These are phyloP conservation scores for Scleroderma bovista DNA, from an alignment of 768 basidiomycete species.

Conservation along the genomic window DNA sequence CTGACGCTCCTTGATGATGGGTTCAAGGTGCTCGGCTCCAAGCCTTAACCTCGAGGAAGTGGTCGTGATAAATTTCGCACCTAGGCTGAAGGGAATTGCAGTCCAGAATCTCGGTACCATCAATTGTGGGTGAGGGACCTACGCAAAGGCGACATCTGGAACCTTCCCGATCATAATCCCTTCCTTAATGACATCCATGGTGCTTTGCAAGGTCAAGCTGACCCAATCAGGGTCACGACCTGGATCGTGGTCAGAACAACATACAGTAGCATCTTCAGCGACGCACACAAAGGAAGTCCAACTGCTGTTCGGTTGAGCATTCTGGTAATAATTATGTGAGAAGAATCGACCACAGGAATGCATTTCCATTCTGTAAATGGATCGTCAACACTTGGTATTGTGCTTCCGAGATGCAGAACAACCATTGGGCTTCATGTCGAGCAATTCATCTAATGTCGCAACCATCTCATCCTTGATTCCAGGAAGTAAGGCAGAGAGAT, in stretches of 20 bases:
- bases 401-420: not conserved
- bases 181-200: not conserved
- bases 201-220: not conserved
- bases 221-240: not conserved
- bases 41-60: not conserved
- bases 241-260: not conserved
- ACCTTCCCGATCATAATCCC: not conserved
- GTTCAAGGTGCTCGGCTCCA: not conserved
- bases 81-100: not conserved
- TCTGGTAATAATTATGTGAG: constrained; percentile 35
- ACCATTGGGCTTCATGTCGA: not conserved
- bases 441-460: not conserved
- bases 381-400: not conserved
- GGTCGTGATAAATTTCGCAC: not conserved
- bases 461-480: not conserved
- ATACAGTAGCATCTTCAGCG: not conserved
- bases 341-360: constrained; percentile 19
- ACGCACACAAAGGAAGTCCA: constrained; percentile 43
- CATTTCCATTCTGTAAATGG: constrained; percentile 35
- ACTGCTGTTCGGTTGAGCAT: constrained; percentile 43
- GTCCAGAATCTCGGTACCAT: no score
- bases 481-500: not conserved
- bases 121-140: not conserved
- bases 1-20: not conserved
- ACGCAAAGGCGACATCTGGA: not conserved